Base-by-base conservation (phyloP, 2,329 filamentous ascomycete species). In the Curvularia sp. region DNA sequence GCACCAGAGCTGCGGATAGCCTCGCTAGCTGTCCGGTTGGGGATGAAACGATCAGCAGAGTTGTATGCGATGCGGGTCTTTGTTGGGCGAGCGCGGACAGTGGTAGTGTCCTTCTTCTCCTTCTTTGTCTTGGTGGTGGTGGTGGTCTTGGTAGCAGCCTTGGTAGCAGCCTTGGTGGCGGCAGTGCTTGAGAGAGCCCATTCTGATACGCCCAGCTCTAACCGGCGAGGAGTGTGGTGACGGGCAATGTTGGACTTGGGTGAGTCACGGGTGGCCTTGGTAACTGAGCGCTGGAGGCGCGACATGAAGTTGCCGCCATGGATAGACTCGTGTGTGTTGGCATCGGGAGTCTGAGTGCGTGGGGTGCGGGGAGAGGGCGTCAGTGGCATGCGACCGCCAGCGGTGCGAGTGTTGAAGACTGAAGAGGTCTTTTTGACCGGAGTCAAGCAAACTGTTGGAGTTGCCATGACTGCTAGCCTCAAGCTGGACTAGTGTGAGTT, bases 161-260 rank as follows among this genome's bases (percentile, higher is more conserved):
- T 77, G 38, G 75, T 72, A 48, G 78, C 68, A 15, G 79, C 61
- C 58, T 79, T 79, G 52, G 79, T 75, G 41, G 79, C 77, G 20
- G 92, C 92, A 54, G 93, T 96, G 63, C 93, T 93, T 52, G 91
- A 92, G 70, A 99, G 84, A 18, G 91, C 88, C 84, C 94, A 98
- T 76, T 99, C 93, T 41, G 93, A 97, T 33, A 97, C 89, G 66
- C 92, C 93, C 41, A 97, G 86, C 79, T 98, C 94, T 39, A 98
- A 85, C 77, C 90, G 92, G 72, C 91, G 90, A 20, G 94, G 93
- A 41, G 92, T 85, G 53, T 65, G 61, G 43, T 92, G 85, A 53
- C 88, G 87, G 66, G 90, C 91, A 77, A 97, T 97, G 84, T 97
- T 98, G 59, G 93, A 97, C 84, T 98, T 98, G 75, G 93, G 93